Percentiles rank a stretch among this genome's conserved stretches.
These are phyloP conservation scores for Metschnikowia aberdeeniae DNA, from an alignment of 805 yeast genomes.

Conservation along the genomic window DNA sequence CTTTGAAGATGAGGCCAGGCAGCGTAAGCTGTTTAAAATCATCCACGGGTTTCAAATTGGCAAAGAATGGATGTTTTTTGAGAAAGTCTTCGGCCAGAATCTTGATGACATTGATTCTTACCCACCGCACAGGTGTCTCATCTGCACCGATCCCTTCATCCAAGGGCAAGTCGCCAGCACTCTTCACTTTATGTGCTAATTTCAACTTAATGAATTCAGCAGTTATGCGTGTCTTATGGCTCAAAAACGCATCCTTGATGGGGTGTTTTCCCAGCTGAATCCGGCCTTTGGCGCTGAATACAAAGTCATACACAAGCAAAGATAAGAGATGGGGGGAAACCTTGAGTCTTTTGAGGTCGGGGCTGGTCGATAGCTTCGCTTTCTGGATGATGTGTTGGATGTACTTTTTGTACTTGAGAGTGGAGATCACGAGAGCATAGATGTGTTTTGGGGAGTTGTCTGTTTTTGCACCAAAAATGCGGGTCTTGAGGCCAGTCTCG, in stretches of 20 bases:
- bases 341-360: slow-evolving; percentile 36
- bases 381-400: slow-evolving; percentile 60
- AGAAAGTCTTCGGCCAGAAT: slow-evolving; percentile 38
- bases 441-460: slow-evolving; percentile 72
- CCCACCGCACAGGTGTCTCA: slow-evolving; percentile 78
- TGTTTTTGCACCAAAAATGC: slow-evolving; percentile 35
- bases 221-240: slow-evolving; percentile 73
- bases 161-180: slow-evolving; percentile 45
- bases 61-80: slow-evolving; percentile 34
- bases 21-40: slow-evolving; percentile 38
- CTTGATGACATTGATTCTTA: slow-evolving; percentile 66
- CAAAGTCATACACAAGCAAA: slow-evolving; percentile 74
- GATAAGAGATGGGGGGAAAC: slow-evolving; percentile 52
- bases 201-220: slow-evolving; percentile 81
- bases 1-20: slow-evolving; percentile 65
- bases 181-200: slow-evolving; percentile 61
- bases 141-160: slow-evolving; percentile 44
- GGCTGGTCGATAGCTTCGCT: slow-evolving; percentile 56
- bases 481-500: slow-evolving; percentile 28
- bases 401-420: slow-evolving; percentile 66
- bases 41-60: slow-evolving; percentile 44
- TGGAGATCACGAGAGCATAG: slow-evolving; percentile 76
- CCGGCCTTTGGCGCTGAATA: slow-evolving; percentile 71
- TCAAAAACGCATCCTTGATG: slow-evolving; percentile 73
- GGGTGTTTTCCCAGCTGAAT: slow-evolving; percentile 88